Percentiles rank a stretch among this genome's conserved stretches.
Conservation (phyloP, 768 basidiomycete species). For the Calocybe gangraenosa region DNA sequence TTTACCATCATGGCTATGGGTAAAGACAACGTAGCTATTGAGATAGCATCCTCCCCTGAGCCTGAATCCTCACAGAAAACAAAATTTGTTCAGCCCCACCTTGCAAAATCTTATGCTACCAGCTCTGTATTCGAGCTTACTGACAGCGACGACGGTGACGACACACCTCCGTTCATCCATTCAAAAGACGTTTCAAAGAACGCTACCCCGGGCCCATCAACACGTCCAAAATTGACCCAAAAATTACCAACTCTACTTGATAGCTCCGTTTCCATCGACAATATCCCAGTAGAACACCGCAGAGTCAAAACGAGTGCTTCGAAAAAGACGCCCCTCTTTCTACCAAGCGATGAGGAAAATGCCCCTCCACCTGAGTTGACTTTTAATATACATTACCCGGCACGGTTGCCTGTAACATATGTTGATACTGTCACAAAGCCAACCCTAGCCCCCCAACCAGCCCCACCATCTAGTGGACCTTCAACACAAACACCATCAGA, state of each 20-base stretch:
- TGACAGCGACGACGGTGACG: conserved; percentile 42
- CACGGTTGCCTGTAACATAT: background rate
- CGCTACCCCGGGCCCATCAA: conserved; percentile 9
- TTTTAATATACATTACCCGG: background rate
- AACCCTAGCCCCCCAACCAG: background rate
- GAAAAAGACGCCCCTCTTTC: conserved; percentile 25
- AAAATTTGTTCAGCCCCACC: background rate
- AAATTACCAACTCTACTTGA: conserved; percentile 1
- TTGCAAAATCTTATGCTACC: background rate
- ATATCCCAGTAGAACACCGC: conserved; percentile 5
- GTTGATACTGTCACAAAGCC: background rate
- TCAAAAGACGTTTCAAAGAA: background rate
- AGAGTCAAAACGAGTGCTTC: conserved; percentile 7
- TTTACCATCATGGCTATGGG: background rate
- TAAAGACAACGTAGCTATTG: conserved; percentile 1
- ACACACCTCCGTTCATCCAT: conserved; percentile 1
- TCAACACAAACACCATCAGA: background rate
- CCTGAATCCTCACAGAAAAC: conserved; percentile 2
- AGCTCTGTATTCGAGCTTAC: conserved; percentile 44
- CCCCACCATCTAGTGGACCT: conserved; percentile 3
- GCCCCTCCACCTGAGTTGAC: conserved; percentile 15
- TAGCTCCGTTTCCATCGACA: conserved; percentile 6
- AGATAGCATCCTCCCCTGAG: conserved; percentile 15
- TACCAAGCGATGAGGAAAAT: conserved; percentile 34
- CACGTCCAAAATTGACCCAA: conserved; percentile 7